These are phyloP conservation scores for Cichorium intybus DNA, from an alignment of 140 eudicot genomes.

Conservation along the genomic window DNA sequence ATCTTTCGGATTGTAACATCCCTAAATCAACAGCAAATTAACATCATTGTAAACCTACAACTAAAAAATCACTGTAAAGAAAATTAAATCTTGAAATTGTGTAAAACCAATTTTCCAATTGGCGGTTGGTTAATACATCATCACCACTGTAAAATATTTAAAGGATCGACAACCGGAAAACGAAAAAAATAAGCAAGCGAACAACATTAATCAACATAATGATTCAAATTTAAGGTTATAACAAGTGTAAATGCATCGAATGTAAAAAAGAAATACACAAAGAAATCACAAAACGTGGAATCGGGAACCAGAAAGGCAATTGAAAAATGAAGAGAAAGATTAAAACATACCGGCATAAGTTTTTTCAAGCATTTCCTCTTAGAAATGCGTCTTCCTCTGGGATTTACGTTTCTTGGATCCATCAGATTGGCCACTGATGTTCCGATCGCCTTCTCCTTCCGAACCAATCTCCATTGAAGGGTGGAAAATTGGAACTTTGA, in stretches of 20 bases:
- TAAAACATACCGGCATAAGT: constrained; percentile 68
- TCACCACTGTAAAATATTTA: constrained; percentile 64
- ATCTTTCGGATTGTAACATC: too few species aligned
- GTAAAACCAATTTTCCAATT: constrained; percentile 98
- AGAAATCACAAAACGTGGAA: background rate
- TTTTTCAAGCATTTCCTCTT: constrained; percentile 70
- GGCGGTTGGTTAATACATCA: constrained; percentile 70
- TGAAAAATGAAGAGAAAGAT: too few species aligned
- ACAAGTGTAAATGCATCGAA: background rate
- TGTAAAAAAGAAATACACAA: background rate
- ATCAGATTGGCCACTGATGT: constrained; percentile 43
- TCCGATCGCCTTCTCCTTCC: constrained; percentile 55
- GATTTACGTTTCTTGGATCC: constrained; percentile 72
- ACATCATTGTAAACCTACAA: too few species aligned
- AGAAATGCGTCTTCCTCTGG: constrained; percentile 95
- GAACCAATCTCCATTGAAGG: constrained; percentile 66
- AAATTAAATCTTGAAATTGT: too few species aligned
- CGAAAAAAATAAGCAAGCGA: too few species aligned
- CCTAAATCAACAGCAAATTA: too few species aligned
- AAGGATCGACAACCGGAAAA: too few species aligned
- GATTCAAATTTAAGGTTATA: too few species aligned
- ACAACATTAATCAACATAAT: background rate
- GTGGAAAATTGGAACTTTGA: too few species aligned
- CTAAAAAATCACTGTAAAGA: too few species aligned
- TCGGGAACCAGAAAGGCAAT: background rate